Base-by-base conservation (phyloP, 1,284 basidiomycete genomes). In the Leccinum huronense region DNA sequence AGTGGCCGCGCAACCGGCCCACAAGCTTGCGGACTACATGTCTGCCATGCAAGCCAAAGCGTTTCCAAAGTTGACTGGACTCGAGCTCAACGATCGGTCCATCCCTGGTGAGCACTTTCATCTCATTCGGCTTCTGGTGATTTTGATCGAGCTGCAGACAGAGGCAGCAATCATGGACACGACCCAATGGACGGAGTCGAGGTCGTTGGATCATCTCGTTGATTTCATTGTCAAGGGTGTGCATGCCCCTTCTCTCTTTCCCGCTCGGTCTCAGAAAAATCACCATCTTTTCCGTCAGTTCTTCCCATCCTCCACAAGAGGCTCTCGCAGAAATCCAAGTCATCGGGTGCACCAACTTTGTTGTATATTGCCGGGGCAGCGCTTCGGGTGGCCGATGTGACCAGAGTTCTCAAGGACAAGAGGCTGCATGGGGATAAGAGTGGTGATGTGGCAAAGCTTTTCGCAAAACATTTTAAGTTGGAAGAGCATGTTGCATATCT, bases 391-490 rank as follows among this genome's bases (percentile, higher is more conserved):
- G 87, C 85, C 65, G 90, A 94, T 75, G 83, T 91, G 51, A 88
- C 89, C 51, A 81, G 92, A 63, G 78, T 86, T 59, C 80, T 94
- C 66, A 90, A 84, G 75, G 83, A 86, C 76, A 87, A 83, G 73
- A 83, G 78, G 65, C 79, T 93, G 64, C 79, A 86, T 69, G 87
- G 89, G 60, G 86, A 91, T 60, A 93, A 91, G 75, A 87, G 91
- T 63, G 90, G 89, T 33, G 90, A 93, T 66, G 86, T 94, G 51
- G 92, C 89, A 34, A 95, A 95, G 74, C 81, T 93, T 38, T 95
- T 95, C 71, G 90, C 93, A 55, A 92, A 87, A 76, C 93, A 95
- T 73, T 87, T 93, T 78, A 94, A 93, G 77, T 80, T 95, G 54
- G 80, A 87, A 61, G 89, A 94, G 65, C 93, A 95, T 73, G 85